A percentile compares a stretch with the other conserved stretches of the same genome.
These are phyloP conservation scores for Coniferiporia sulphurascens DNA, from an alignment of 1,284 basidiomycete genomes.

Conservation along the genomic window DNA sequence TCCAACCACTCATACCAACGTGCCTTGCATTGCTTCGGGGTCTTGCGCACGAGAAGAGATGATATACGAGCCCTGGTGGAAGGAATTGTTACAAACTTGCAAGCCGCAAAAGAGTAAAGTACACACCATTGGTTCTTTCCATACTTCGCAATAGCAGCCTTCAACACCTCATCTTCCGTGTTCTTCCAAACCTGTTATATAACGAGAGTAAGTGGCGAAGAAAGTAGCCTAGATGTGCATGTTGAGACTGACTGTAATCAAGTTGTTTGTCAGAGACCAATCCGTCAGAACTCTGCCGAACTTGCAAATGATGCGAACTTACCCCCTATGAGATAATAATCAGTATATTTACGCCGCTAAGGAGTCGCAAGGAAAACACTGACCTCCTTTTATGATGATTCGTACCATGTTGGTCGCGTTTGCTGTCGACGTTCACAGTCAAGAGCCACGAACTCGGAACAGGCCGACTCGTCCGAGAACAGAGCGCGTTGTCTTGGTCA, in stretches of 20 bases:
- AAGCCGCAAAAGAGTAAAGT: background rate
- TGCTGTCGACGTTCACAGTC: background rate
- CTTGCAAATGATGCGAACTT: background rate
- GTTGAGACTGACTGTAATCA: constrained; percentile 8
- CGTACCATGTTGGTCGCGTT: constrained; percentile 56
- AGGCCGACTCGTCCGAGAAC: background rate
- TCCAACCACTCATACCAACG: constrained; percentile 99
- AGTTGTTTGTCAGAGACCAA: background rate
- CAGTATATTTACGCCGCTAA: background rate
- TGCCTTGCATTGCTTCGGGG: constrained; percentile 99
- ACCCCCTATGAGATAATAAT: constrained; percentile 17
- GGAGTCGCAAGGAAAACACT: constrained; percentile 25
- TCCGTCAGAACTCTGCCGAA: constrained; percentile 3
- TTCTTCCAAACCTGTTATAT: constrained; percentile 44
- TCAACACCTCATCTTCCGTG: constrained; percentile 96
- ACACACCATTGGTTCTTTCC: constrained; percentile 92
- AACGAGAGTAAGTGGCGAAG: constrained; percentile 15
- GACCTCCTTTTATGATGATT: constrained; percentile 92
- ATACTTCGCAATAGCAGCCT: constrained; percentile 96
- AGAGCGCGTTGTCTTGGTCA: background rate
- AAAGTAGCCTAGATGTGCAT: constrained; percentile 25
- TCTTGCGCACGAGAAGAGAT: constrained; percentile 95
- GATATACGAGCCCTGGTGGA: constrained; percentile 89
- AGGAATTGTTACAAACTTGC: constrained; percentile 8
- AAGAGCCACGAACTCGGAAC: background rate